phyloP scores from a whole-genome alignment of 306 rosid species.

The Glycine tomentella region DNA sequence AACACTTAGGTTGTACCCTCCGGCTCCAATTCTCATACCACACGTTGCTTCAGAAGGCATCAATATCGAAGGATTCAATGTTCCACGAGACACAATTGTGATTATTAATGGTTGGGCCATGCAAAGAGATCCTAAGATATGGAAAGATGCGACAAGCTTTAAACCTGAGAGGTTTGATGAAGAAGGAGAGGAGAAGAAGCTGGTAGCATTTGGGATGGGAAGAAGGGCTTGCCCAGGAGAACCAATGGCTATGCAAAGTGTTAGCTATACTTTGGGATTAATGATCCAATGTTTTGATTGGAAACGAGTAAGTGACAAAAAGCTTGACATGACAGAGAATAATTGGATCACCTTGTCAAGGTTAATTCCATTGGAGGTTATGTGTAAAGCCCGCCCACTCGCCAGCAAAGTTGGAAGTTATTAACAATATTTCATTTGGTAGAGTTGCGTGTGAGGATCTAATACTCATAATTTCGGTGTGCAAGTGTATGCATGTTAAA shows the following conservation, averaged over 20 bases:
- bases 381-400: constrained; percentile 29
- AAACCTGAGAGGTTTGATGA: constrained; percentile 25
- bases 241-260: background rate
- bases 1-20: constrained; percentile 11
- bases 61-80: background rate
- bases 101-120: background rate
- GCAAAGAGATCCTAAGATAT: background rate
- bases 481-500: background rate
- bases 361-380: background rate
- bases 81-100: background rate
- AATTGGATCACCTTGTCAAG: constrained; percentile 13
- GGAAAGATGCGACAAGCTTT: background rate
- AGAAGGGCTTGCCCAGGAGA: constrained; percentile 26
- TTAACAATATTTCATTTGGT: background rate
- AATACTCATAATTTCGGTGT: background rate
- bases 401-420: background rate
- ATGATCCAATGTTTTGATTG: constrained; percentile 39
- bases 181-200: background rate
- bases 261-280: constrained; percentile 1
- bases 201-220: background rate
- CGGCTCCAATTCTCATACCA: background rate
- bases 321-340: constrained; percentile 13
- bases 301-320: constrained; percentile 10
- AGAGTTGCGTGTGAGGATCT: background rate
- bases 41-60: background rate